phyloP scores from a whole-genome alignment of 2,329 filamentous ascomycete species.

The Fusarium nisikadoi region DNA sequence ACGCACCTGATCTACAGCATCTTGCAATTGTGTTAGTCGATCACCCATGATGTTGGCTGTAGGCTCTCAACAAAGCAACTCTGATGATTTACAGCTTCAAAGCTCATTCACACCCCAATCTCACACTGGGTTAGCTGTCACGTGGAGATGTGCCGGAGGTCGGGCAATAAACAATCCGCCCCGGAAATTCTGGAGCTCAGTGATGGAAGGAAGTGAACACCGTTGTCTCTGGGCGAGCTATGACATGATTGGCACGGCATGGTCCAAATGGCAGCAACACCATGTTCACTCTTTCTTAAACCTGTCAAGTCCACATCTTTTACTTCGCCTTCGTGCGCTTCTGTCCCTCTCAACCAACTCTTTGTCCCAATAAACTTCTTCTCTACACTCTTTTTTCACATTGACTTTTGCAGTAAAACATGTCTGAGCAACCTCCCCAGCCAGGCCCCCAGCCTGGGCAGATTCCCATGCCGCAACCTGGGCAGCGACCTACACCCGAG shows the following conservation, averaged over 20 bases:
- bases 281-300: slow-evolving; percentile 33
- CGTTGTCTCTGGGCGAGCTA: slow-evolving; percentile 46
- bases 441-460: slow-evolving; percentile 44
- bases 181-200: slow-evolving; percentile 25
- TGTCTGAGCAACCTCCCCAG: slow-evolving; percentile 47
- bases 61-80: background rate
- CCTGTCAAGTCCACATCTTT: slow-evolving; percentile 22
- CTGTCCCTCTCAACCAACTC: slow-evolving; percentile 15
- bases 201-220: slow-evolving; percentile 50
- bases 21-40: slow-evolving; percentile 83
- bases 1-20: slow-evolving; percentile 81
- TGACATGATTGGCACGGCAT: slow-evolving; percentile 42
- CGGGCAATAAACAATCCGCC: slow-evolving; percentile 48
- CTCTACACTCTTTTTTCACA: slow-evolving; percentile 26
- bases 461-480: slow-evolving; percentile 50
- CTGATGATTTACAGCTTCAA: background rate
- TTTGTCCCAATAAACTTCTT: slow-evolving; percentile 19
- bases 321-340: slow-evolving; percentile 24
- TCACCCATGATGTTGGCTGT: slow-evolving; percentile 69
- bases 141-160: slow-evolving; percentile 33
- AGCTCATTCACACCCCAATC: background rate
- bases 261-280: slow-evolving; percentile 39
- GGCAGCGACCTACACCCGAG: slow-evolving; percentile 76
- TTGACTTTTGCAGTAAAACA: slow-evolving; percentile 30
- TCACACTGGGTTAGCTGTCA: slow-evolving; percentile 14